phyloP scores from a whole-genome alignment of 2,329 filamentous ascomycete genomes.

The Pseudogymnoascus sp. region DNA sequence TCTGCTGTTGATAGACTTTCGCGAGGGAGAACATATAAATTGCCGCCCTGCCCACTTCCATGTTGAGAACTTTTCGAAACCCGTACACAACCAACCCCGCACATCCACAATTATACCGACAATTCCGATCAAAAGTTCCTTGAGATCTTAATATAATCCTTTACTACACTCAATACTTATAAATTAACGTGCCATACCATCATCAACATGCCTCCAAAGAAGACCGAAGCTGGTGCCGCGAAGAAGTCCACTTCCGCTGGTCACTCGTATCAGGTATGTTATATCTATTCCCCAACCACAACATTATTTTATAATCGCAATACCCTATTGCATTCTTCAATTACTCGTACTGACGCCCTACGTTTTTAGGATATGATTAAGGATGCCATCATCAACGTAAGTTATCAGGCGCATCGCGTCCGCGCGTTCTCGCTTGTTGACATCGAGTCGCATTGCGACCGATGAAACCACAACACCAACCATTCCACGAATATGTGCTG shows the following conservation, averaged over 20 bases:
- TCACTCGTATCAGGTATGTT: slow-evolving; percentile 12
- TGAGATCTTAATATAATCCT: not conserved
- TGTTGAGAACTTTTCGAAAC: slow-evolving; percentile 8
- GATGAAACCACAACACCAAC: slow-evolving; percentile 9
- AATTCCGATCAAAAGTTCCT: not conserved
- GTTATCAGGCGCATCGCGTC: slow-evolving; percentile 44
- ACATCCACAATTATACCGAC: slow-evolving; percentile 7
- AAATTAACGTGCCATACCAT: not conserved
- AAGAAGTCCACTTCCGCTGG: slow-evolving; percentile 11
- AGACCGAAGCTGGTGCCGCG: slow-evolving; percentile 7
- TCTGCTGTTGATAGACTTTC: slow-evolving; percentile 7
- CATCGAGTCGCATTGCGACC: slow-evolving; percentile 11
- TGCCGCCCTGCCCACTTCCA: slow-evolving; percentile 2
- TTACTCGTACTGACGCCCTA: not conserved
- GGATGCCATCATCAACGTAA: slow-evolving; percentile 61
- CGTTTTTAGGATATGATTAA: slow-evolving; percentile 53
- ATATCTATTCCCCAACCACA: not conserved
- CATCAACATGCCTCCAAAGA: slow-evolving; percentile 12
- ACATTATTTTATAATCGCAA: not conserved
- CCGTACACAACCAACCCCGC: slow-evolving; percentile 7
- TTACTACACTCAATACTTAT: not conserved
- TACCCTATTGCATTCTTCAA: not conserved
- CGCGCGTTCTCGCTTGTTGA: slow-evolving; percentile 16
- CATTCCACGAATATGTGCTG: slow-evolving; percentile 22
- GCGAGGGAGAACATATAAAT: slow-evolving; percentile 6